Percentiles rank a stretch among this genome's conserved stretches.
These are phyloP conservation scores for Chlorophyllum brunneum DNA, from an alignment of 768 basidiomycete species.

Conservation along the genomic window DNA sequence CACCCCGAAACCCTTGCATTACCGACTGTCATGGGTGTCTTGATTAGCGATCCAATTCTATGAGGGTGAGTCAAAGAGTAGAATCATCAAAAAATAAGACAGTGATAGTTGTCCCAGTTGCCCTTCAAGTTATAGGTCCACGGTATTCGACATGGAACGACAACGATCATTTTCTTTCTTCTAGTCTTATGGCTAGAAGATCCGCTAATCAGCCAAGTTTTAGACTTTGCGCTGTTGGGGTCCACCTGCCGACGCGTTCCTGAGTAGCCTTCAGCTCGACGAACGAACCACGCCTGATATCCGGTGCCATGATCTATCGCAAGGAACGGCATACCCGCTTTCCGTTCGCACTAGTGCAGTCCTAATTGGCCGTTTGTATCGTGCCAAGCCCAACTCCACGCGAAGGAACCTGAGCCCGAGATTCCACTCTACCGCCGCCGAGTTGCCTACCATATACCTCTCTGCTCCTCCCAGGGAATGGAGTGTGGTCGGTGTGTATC, in stretches of 20 bases:
- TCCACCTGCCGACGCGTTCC: not conserved
- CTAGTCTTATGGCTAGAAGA: no score
- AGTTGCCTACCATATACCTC: not conserved
- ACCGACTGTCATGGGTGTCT: no score
- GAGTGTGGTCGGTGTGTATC: not conserved
- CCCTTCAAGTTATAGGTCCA: no score
- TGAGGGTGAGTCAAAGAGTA: no score
- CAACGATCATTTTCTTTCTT: no score
- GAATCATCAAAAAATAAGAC: no score
- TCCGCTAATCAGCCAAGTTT: no score
- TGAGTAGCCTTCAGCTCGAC: not conserved
- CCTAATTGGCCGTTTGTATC: not conserved
- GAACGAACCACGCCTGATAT: not conserved
- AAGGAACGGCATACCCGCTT: not conserved
- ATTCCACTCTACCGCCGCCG: conserved; percentile 9
- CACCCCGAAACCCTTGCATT: no score
- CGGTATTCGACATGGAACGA: no score
- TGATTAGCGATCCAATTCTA: no score
- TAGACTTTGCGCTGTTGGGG: no score
- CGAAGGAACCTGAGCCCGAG: not conserved
- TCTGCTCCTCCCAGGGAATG: not conserved
- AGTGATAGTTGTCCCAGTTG: no score
- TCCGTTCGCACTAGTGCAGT: not conserved
- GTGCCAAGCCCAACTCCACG: not conserved
- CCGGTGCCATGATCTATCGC: not conserved